Conservation (phyloP, 768 basidiomycete genomes). For the Chalciporus pseudorubinellus region DNA sequence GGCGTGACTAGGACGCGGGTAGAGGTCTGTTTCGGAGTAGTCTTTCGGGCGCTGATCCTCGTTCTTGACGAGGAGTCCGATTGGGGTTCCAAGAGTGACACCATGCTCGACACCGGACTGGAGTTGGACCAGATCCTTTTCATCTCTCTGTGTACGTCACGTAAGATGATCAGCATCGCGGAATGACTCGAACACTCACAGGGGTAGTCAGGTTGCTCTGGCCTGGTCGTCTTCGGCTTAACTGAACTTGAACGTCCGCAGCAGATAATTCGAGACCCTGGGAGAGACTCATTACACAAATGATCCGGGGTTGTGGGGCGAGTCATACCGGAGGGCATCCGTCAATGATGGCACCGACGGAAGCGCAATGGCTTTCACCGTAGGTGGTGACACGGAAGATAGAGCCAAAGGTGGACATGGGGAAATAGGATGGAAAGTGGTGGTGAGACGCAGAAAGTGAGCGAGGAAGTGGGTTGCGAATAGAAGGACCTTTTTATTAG, state of each 20-base stretch:
- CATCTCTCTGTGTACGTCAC: slow-evolving; percentile 70
- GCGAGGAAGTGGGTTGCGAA: slow-evolving; percentile 1
- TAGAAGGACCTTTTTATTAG: slow-evolving; percentile 22
- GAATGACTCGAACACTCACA: slow-evolving; percentile 44
- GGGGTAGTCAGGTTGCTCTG: slow-evolving; percentile 97
- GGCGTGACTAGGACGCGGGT: slow-evolving; percentile 95
- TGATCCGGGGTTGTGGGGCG: slow-evolving; percentile 5
- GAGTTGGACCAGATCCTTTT: slow-evolving; percentile 90
- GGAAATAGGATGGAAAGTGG: slow-evolving; percentile 3
- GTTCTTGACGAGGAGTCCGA: slow-evolving; percentile 94
- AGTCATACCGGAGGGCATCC: slow-evolving; percentile 88
- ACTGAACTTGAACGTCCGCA: slow-evolving; percentile 86
- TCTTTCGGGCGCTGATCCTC: slow-evolving; percentile 98
- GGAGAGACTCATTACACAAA: slow-evolving; percentile 8
- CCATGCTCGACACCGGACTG: slow-evolving; percentile 95
- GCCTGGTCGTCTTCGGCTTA: slow-evolving; percentile 89
- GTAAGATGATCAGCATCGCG: not conserved
- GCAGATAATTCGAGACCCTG: slow-evolving; percentile 82
- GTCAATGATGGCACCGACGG: slow-evolving; percentile 96
- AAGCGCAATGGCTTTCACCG: slow-evolving; percentile 96
- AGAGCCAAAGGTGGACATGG: slow-evolving; percentile 91
- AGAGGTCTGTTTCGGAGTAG: slow-evolving; percentile 97
- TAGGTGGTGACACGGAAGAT: slow-evolving; percentile 95
- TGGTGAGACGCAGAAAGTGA: slow-evolving; percentile 13
- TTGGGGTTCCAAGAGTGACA: slow-evolving; percentile 95